Percentiles rank a stretch among this genome's conserved stretches.
Evolutionary conservation across 129 eudicot genomes (phyloP).

Genomic region (Flaveria brownii): DNA sequence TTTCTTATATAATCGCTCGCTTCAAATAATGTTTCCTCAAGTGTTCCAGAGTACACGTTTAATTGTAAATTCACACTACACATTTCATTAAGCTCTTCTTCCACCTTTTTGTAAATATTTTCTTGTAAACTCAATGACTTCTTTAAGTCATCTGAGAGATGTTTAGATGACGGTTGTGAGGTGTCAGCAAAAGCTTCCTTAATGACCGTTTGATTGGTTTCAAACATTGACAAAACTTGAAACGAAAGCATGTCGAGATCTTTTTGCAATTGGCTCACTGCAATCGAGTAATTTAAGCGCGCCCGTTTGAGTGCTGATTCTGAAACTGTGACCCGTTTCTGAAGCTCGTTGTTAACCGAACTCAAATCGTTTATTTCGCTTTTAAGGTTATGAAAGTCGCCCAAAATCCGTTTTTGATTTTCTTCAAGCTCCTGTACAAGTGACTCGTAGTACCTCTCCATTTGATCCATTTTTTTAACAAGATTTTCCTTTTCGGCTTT

Average conservation of each 20-base stretch:
- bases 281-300: slow-evolving; percentile 91
- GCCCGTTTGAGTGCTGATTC: slow-evolving; percentile 90
- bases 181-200: slow-evolving; percentile 66
- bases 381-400: slow-evolving; percentile 73
- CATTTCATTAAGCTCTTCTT: slow-evolving; percentile 73
- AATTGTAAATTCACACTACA: slow-evolving; percentile 49
- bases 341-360: slow-evolving; percentile 69
- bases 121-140: slow-evolving; percentile 68
- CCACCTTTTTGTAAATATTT: slow-evolving; percentile 69
- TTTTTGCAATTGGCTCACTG: slow-evolving; percentile 85
- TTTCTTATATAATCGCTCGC: slow-evolving; percentile 41
- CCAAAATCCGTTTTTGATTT: slow-evolving; percentile 80
- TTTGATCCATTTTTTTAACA: slow-evolving; percentile 73
- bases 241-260: slow-evolving; percentile 89
- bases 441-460: slow-evolving; percentile 93
- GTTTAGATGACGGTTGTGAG: slow-evolving; percentile 42
- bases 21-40: slow-evolving; percentile 57
- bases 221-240: slow-evolving; percentile 87
- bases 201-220: slow-evolving; percentile 78
- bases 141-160: slow-evolving; percentile 63
- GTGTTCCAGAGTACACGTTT: slow-evolving; percentile 63
- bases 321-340: slow-evolving; percentile 65
- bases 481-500: slow-evolving; percentile 73
- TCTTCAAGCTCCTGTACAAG: slow-evolving; percentile 94
- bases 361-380: slow-evolving; percentile 62